phyloP scores from a whole-genome alignment of 768 basidiomycete genomes.

The Kwoniella bestiolae region DNA sequence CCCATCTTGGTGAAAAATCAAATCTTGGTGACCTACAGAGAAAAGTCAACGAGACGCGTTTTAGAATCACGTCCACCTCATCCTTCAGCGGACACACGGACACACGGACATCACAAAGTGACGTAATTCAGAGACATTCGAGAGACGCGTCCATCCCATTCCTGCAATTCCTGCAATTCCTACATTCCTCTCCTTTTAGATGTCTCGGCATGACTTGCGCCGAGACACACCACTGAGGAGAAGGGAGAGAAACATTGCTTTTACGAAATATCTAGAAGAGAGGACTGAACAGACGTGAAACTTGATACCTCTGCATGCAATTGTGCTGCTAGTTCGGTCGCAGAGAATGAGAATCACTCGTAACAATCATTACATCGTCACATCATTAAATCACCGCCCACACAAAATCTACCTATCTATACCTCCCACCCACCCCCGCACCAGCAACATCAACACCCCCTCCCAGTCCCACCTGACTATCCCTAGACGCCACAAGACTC shows the following conservation, averaged over 20 bases:
- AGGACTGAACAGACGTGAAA: too few relatives aligned
- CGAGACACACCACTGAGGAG: too few relatives aligned
- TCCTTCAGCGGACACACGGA: neutral
- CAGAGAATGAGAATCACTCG: neutral
- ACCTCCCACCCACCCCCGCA: neutral
- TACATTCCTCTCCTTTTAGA: neutral
- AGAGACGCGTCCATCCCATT: neutral
- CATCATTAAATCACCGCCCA: neutral
- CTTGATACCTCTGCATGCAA: too few relatives aligned
- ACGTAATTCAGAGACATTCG: neutral
- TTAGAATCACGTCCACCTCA: neutral
- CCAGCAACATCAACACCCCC: neutral
- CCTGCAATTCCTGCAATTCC: neutral
- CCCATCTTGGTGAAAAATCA: too few relatives aligned
- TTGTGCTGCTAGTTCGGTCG: too few relatives aligned
- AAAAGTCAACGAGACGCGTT: neutral
- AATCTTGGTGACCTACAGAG: too few relatives aligned
- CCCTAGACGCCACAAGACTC: constrained; percentile 60
- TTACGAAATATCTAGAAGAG: too few relatives aligned
- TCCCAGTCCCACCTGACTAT: neutral
- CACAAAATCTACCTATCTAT: constrained; percentile 2
- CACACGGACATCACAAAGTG: neutral
- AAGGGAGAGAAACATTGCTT: too few relatives aligned
- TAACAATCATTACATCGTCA: constrained; percentile 1
- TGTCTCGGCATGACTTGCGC: neutral